phyloP scores from a whole-genome alignment of 208 protist species.

The Wallacemonas sp. region DNA sequence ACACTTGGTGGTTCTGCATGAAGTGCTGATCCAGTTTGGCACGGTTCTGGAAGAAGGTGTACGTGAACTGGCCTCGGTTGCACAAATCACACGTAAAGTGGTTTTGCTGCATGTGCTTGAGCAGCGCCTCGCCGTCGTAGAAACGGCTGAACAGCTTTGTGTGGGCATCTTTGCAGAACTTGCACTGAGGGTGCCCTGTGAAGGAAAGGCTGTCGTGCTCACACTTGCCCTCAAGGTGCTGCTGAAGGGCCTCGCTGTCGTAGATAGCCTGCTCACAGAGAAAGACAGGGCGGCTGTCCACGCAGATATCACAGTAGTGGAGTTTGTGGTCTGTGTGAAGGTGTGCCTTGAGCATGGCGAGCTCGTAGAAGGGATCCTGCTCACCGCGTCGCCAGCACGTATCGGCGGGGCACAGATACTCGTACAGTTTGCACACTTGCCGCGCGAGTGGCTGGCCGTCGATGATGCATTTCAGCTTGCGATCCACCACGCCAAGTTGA shows the following conservation, averaged over 20 bases:
- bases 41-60: conserved; percentile 83
- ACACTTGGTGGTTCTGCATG: conserved; percentile 69
- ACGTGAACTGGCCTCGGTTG: conserved; percentile 78
- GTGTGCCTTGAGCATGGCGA: conserved; percentile 68
- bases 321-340: conserved; percentile 63
- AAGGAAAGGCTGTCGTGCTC: conserved; percentile 63
- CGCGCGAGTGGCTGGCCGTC: conserved; percentile 44
- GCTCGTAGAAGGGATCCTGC: conserved; percentile 78
- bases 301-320: conserved; percentile 75
- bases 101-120: conserved; percentile 87
- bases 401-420: conserved; percentile 64
- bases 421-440: conserved; percentile 76
- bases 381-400: conserved; percentile 61
- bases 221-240: conserved; percentile 70
- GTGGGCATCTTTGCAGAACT: conserved; percentile 54
- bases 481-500: conserved; percentile 26
- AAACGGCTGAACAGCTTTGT: conserved; percentile 32
- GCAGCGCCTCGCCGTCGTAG: conserved; percentile 82
- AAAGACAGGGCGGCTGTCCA: conserved; percentile 70
- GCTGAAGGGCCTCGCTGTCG: conserved; percentile 29
- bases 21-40: conserved; percentile 82
- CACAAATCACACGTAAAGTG: conserved; percentile 92
- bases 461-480: conserved; percentile 54
- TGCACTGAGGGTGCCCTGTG: conserved; percentile 81
- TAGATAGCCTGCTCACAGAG: conserved; percentile 88